These are phyloP conservation scores for Cadophora sp. DNA, from an alignment of 2,329 filamentous ascomycete species.

Conservation along the genomic window DNA sequence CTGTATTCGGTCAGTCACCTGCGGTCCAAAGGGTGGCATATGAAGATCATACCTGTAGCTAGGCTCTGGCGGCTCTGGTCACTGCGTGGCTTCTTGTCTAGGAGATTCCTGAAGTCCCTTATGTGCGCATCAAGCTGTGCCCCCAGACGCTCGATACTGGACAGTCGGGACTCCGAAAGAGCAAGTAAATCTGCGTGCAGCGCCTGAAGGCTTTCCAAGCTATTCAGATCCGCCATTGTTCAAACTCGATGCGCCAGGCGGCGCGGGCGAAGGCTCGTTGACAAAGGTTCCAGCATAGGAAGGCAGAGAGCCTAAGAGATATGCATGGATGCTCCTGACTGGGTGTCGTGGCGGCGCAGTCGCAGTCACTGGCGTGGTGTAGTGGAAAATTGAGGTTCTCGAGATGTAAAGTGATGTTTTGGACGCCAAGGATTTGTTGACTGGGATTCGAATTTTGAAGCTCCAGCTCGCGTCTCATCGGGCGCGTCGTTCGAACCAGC, in stretches of 20 bases:
- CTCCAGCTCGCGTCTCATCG: constrained; percentile 12
- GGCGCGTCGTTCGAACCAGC: not conserved
- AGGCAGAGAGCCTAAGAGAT: constrained; percentile 17
- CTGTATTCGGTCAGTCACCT: constrained; percentile 52
- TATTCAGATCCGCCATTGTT: constrained; percentile 74
- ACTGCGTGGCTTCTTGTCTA: constrained; percentile 78
- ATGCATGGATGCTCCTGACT: constrained; percentile 11
- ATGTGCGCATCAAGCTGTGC: constrained; percentile 69
- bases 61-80: constrained; percentile 77
- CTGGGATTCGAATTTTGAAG: constrained; percentile 12
- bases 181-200: constrained; percentile 86
- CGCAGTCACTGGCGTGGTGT: not conserved
- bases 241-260: constrained; percentile 35
- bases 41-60: constrained; percentile 62
- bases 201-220: constrained; percentile 78
- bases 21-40: not conserved
- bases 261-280: constrained; percentile 26
- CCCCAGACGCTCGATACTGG: constrained; percentile 73
- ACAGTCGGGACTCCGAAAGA: constrained; percentile 73
- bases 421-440: constrained; percentile 18
- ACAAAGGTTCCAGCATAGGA: constrained; percentile 29
- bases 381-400: not conserved
- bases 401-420: constrained; percentile 4
- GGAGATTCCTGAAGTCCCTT: constrained; percentile 70
- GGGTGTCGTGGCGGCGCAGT: not conserved